These are phyloP conservation scores for Larix kaempferi DNA, from an alignment of 75 land plant genomes.

Conservation along the genomic window DNA sequence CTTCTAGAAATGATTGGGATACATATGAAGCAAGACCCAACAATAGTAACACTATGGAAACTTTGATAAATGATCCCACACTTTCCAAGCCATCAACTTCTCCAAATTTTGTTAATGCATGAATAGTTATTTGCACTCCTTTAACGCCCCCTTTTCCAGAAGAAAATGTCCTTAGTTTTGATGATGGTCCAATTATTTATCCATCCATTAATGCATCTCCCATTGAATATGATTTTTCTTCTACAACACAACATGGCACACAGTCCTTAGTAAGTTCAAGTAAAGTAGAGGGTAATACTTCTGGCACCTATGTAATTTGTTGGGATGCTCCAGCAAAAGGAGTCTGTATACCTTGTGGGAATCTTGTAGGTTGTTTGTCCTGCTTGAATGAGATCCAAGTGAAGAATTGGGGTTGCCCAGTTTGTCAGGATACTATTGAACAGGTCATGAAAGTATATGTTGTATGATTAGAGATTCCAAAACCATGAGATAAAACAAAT, in stretches of 20 bases:
- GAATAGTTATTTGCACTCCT: conserved; percentile 15
- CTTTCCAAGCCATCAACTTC: conserved; percentile 1
- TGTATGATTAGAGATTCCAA: conserved; percentile 30
- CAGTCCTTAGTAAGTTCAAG: conserved; percentile 7
- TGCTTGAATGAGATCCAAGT: conserved; percentile 80
- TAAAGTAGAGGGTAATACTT: background rate
- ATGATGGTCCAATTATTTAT: conserved; percentile 69
- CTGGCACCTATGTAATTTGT: conserved; percentile 72
- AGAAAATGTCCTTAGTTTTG: conserved; percentile 16
- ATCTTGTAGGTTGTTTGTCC: conserved; percentile 93
- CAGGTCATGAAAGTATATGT: conserved; percentile 77
- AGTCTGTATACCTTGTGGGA: conserved; percentile 91
- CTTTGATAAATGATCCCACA: background rate
- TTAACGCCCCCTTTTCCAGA: conserved; percentile 70
- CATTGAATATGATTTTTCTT: conserved; percentile 22
- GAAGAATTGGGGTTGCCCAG: conserved; percentile 90
- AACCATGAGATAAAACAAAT: too few species aligned
- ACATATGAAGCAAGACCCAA: conserved; percentile 22
- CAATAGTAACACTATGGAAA: background rate
- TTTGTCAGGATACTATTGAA: conserved; percentile 76
- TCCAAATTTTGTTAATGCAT: background rate
- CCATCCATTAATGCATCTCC: conserved; percentile 63
- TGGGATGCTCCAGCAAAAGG: conserved; percentile 87
- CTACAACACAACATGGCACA: conserved; percentile 7
- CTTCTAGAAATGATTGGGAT: conserved; percentile 18